Evolutionary conservation across 441 rosid genomes (phyloP), one percentile per base, ranked within the genome.

Genomic region (Gossypium schwendimanii): DNA sequence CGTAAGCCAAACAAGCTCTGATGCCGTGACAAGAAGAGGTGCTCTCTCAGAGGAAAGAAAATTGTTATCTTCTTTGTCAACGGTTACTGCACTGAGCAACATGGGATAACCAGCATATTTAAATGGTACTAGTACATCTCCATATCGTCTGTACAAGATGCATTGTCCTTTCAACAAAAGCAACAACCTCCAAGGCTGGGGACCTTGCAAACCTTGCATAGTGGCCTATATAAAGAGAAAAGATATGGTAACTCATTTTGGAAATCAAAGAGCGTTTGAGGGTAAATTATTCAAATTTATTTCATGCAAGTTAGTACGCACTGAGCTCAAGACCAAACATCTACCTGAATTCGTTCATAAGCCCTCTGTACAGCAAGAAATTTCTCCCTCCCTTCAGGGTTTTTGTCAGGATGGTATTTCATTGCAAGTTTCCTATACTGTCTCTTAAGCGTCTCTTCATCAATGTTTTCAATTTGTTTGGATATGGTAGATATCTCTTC

Each of bases 191-290:
- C 99, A 96, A 64, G 96, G 87, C 80, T 96, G 99, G 65, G 99
- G 98, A 84, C 99, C 99, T 88, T 94, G 99, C 81, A 96, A 80
- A 58, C 99, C 99, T 96, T 96, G 99, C 93, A 96, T 92, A 72
- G 99, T 93, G 71, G 97, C 98, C 99, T 96, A 73, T 45, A 74
- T 50, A 75, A 76, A 82, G 70, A 84, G 41, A 41, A 64, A 39
- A 53, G 70, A 58, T 1, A 7, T 73, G 52, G 44, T 3, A 65
- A 52, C 15, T 1, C 5, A 17, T 75, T 69, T 4, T n/a, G 65
- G 33, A 65, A 71, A 21, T 24, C 28, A 59, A 71, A 18, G 45
- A 39, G 1, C 0, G 4, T 12, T n/a, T 52, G 39, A 75, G 63
- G 31, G 12, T 63, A 59, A 59, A 59, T 20, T 36, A 65, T 52